These are phyloP conservation scores for Vigna hirtella DNA, from an alignment of 306 rosid species.

Conservation along the genomic window DNA sequence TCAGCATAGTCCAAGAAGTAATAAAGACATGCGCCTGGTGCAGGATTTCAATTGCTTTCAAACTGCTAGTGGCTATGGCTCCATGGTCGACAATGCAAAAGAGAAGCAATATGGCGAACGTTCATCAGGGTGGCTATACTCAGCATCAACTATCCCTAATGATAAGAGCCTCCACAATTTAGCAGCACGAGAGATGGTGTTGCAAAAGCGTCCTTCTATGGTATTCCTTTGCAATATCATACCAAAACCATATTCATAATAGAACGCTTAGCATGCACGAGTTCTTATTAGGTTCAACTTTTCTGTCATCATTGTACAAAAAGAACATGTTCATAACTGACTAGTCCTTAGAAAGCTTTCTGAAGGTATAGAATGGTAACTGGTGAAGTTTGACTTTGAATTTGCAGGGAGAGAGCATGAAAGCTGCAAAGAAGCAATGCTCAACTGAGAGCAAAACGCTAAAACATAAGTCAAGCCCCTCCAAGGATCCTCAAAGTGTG, in stretches of 20 bases:
- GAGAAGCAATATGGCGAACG: conserved; percentile 50
- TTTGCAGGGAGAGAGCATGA: conserved; percentile 59
- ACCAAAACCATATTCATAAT: background rate
- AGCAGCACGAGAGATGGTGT: conserved; percentile 42
- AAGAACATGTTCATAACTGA: background rate
- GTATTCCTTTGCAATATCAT: conserved; percentile 43
- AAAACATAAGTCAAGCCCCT: conserved; percentile 57
- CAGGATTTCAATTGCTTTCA: conserved; percentile 59
- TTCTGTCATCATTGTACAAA: too few relatives aligned
- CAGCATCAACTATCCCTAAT: conserved; percentile 44
- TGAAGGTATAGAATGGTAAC: conserved; percentile 11
- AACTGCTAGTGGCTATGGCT: conserved; percentile 52
- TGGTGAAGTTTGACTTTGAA: conserved; percentile 2
- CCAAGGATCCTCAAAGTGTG: conserved; percentile 89
- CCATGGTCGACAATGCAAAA: conserved; percentile 43
- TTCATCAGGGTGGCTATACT: conserved; percentile 62
- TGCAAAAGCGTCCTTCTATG: conserved; percentile 60
- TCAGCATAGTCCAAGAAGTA: conserved; percentile 44
- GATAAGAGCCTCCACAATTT: conserved; percentile 51
- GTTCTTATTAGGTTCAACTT: background rate
- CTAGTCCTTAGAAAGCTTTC: background rate
- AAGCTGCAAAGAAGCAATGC: conserved; percentile 68
- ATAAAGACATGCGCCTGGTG: conserved; percentile 34
- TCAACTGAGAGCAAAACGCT: conserved; percentile 52
- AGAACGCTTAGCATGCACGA: background rate